Evolutionary conservation across 208 protist species (phyloP).

Genomic region (Trypanosoma cruzi): DNA sequence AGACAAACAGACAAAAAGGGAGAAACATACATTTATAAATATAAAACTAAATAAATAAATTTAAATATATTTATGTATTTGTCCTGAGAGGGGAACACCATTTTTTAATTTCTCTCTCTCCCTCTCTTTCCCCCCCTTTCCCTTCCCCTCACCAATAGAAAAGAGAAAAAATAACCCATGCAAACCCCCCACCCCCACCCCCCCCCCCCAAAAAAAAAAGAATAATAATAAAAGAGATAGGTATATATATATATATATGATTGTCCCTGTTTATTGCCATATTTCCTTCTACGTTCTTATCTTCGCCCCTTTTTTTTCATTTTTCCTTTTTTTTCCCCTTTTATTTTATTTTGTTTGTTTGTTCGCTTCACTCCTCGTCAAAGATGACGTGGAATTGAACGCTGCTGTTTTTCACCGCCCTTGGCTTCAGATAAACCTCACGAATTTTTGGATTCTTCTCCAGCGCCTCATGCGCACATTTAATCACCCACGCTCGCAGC

Average conservation of each 20-base stretch:
- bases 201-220: background rate
- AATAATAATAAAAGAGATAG: background rate
- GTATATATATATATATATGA: background rate
- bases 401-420: slow-evolving; percentile 47
- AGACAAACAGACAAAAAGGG: slow-evolving; percentile 6
- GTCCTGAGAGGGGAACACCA: too few relatives aligned
- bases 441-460: slow-evolving; percentile 52
- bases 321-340: background rate
- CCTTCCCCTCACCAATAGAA: too few relatives aligned
- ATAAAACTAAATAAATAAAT: background rate
- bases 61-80: background rate
- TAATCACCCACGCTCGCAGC: slow-evolving; percentile 76
- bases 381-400: slow-evolving; percentile 43
- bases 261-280: background rate
- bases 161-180: too few relatives aligned
- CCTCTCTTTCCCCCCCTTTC: too few relatives aligned
- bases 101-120: too few relatives aligned
- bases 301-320: too few relatives aligned
- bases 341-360: slow-evolving; percentile 3
- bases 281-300: too few relatives aligned
- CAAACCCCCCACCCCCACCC: too few relatives aligned
- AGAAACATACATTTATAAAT: background rate
- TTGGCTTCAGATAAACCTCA: slow-evolving; percentile 51
- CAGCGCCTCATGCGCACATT: slow-evolving; percentile 47
- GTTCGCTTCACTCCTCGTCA: slow-evolving; percentile 7